Evolutionary conservation across 352 stramenopile genomes (phyloP).

Genomic region (Phytophthora citrophthora): DNA sequence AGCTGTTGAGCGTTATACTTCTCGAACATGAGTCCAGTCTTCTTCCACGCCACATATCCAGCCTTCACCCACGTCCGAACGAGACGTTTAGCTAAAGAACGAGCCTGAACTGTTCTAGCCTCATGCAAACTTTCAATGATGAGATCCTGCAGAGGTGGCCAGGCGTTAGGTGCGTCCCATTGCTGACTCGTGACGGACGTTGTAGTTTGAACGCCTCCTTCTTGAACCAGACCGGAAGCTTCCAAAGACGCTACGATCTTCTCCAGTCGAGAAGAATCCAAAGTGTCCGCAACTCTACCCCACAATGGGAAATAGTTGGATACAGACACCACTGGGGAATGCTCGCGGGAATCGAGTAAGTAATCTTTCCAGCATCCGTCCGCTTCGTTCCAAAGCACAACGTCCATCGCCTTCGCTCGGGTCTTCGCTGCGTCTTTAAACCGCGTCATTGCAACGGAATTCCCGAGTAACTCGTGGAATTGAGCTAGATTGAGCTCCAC

Average conservation of each 20-base stretch:
- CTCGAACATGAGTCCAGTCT: conserved; percentile 87
- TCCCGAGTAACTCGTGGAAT: conserved; percentile 57
- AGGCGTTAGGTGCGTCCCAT: conserved; percentile 88
- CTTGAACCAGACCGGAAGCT: conserved; percentile 61
- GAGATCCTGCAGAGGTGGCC: conserved; percentile 84
- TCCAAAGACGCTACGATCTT: conserved; percentile 54
- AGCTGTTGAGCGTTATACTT: conserved; percentile 85
- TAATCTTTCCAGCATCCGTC: conserved; percentile 74
- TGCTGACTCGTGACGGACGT: conserved; percentile 75
- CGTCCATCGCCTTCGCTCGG: conserved; percentile 63
- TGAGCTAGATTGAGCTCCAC: conserved; percentile 74
- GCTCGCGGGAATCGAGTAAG: conserved; percentile 49
- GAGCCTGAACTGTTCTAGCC: conserved; percentile 42
- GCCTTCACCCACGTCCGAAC: conserved; percentile 70
- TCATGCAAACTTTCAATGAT: conserved; percentile 74
- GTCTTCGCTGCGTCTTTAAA: conserved; percentile 26
- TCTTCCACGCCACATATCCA: conserved; percentile 64
- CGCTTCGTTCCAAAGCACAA: conserved; percentile 68
- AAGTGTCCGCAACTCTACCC: conserved; percentile 64
- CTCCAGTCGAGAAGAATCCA: conserved; percentile 44
- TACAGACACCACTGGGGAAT: conserved; percentile 58
- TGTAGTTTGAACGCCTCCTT: conserved; percentile 78
- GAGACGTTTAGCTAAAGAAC: conserved; percentile 51
- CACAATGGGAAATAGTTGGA: conserved; percentile 81
- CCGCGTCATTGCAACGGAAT: conserved; percentile 37